phyloP scores from a whole-genome alignment of 495 filamentous ascomycete species.

The Neurospora terricola region DNA sequence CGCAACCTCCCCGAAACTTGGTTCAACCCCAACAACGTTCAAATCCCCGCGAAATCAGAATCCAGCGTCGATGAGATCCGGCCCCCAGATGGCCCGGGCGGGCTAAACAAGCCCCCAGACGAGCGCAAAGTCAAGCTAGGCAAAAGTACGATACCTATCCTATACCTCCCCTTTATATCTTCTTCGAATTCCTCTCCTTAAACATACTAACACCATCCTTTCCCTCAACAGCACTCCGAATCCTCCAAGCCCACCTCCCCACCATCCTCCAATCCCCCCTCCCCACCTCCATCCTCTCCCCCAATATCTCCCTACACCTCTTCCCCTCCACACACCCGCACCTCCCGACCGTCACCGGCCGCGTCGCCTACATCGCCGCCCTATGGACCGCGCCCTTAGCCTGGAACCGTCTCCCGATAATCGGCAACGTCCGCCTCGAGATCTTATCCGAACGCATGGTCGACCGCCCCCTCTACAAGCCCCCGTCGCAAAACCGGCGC shows the following conservation, averaged over 20 bases:
- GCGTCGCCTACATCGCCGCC: slow-evolving; percentile 83
- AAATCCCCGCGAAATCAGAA: neutral
- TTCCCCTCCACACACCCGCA: slow-evolving; percentile 96
- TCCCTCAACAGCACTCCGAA: slow-evolving; percentile 56
- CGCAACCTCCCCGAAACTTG: slow-evolving; percentile 1
- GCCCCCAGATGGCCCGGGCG: slow-evolving; percentile 3
- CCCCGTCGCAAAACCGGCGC: slow-evolving; percentile 17
- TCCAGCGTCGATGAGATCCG: slow-evolving; percentile 1
- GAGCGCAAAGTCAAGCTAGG: slow-evolving; percentile 83
- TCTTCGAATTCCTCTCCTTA: neutral
- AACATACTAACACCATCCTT: neutral
- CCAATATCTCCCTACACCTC: slow-evolving; percentile 82
- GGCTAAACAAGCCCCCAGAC: slow-evolving; percentile 39
- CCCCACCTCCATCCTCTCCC: slow-evolving; percentile 77
- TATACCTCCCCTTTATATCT: no score
- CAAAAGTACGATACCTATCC: slow-evolving; percentile 51
- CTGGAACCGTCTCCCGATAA: slow-evolving; percentile 83
- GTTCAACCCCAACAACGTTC: neutral
- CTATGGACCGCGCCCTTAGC: slow-evolving; percentile 92
- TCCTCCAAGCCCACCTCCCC: slow-evolving; percentile 77
- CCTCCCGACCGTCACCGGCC: slow-evolving; percentile 81
- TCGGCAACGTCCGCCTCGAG: slow-evolving; percentile 78
- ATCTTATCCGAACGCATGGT: slow-evolving; percentile 85
- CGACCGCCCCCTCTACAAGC: slow-evolving; percentile 23
- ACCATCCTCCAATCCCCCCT: slow-evolving; percentile 75